Evolutionary conservation across 768 basidiomycete genomes (phyloP).

Genomic region (Bullera alba): DNA sequence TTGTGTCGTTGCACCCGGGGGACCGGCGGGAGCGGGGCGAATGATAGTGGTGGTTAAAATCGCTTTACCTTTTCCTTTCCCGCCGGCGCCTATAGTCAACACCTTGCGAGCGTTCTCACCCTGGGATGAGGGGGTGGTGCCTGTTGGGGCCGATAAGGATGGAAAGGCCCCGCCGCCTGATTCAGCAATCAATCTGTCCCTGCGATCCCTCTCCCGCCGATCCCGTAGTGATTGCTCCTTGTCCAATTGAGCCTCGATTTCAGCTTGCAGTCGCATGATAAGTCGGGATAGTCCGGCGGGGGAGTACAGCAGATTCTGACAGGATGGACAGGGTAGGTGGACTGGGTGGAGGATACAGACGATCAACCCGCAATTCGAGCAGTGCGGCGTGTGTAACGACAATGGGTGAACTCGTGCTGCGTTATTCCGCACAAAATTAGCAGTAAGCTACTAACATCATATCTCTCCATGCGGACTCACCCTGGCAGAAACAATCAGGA

Average conservation of each 20-base stretch:
- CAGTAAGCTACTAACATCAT: background rate
- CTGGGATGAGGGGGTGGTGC: background rate
- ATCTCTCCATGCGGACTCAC: slow-evolving; percentile 17
- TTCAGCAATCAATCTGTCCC: slow-evolving; percentile 19
- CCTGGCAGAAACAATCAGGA: slow-evolving; percentile 41
- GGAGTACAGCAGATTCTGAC: slow-evolving; percentile 23
- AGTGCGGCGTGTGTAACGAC: slow-evolving; percentile 44
- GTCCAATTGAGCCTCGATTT: slow-evolving; percentile 31
- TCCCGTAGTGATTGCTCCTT: slow-evolving; percentile 26
- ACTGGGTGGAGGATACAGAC: slow-evolving; percentile 43
- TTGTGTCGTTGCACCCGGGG: slow-evolving; percentile 4
- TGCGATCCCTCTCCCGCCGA: slow-evolving; percentile 20
- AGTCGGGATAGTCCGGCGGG: slow-evolving; percentile 32
- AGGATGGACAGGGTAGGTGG: slow-evolving; percentile 46
- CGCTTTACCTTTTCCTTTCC: slow-evolving; percentile 29
- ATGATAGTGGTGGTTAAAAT: slow-evolving; percentile 37
- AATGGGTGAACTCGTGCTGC: slow-evolving; percentile 43
- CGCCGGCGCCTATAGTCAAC: slow-evolving; percentile 25
- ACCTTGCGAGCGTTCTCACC: slow-evolving; percentile 24
- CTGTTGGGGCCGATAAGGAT: background rate
- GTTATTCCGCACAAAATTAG: background rate
- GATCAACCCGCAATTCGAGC: slow-evolving; percentile 44
- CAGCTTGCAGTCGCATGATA: slow-evolving; percentile 25
- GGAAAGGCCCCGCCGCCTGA: slow-evolving; percentile 43
- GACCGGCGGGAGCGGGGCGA: slow-evolving; percentile 2